Evolutionary conservation across 2,329 filamentous ascomycete genomes (phyloP), one percentile per base, ranked within the genome.

Genomic region (Pseudogymnoascus sp.): DNA sequence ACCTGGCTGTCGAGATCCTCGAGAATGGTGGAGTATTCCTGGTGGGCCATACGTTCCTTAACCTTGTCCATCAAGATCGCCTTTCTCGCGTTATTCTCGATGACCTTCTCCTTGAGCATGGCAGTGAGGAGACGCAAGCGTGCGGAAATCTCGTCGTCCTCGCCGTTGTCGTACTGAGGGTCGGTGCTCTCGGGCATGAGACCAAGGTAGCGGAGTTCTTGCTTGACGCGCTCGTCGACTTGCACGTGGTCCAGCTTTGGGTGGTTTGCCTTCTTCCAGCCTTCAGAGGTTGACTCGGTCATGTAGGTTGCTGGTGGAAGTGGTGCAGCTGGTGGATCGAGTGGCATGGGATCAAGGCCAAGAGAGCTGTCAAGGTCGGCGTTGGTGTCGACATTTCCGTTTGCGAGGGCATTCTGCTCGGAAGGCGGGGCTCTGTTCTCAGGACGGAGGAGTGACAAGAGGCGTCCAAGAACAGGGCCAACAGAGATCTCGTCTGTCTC

Each of bases 1-100:
- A 97, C 92, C 73, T 97, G 94, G 42, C 87, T 86, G 78, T 99
- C 94, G 21, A 99, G 86, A 73, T 99, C 94, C 72, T 99, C 94
- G 59, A 95, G 87, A 69, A 99, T 99, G 62, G 92, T 97, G 73
- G 88, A 89, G 78, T 96, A 99, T 73, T 99, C 94, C 72, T 99
- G 94, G 76, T 94, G 87, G 0, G 94, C 94, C 85, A 99, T 93
- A 67, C 91, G 87, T 73, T 96, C 92, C 69, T 92, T 89, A 6
- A 94, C 90, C 29, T 97, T 82, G 37, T 97, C 92, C 1, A 90
- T 86, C 9, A 99, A 80, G 2, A 92, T 85, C 5, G 90, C 82
- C 75, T 97, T 97, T 65, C 92, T 88, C 4, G 93, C 91, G 39
- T 92, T 93, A 73, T 99, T 99, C 74, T 89, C 79, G 62, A 96